A percentile compares a stretch with the other conserved stretches of the same genome.
Conservation (phyloP, 768 basidiomycete species). For the Astraeus odoratus region DNA sequence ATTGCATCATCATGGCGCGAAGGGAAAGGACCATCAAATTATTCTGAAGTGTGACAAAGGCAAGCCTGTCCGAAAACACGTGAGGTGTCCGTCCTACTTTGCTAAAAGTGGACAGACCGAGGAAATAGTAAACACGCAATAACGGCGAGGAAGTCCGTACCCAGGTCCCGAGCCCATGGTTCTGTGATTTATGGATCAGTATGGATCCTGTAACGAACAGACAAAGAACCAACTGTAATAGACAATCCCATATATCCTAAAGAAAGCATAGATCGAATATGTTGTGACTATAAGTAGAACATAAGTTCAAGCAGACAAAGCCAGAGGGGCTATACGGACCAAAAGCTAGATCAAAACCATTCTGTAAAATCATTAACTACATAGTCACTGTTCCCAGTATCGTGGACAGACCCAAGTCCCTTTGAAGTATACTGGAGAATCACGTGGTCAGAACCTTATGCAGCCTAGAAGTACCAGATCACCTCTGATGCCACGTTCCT, state of each 20-base stretch:
- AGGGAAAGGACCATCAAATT: slow-evolving; percentile 76
- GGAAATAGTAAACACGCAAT: slow-evolving; percentile 91
- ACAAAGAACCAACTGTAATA: slow-evolving; percentile 44
- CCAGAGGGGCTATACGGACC: slow-evolving; percentile 35
- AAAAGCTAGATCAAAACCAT: slow-evolving; percentile 91
- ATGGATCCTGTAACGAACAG: not conserved
- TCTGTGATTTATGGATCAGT: slow-evolving; percentile 30
- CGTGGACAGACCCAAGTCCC: slow-evolving; percentile 64
- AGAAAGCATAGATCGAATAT: slow-evolving; percentile 66
- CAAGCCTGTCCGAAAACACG: slow-evolving; percentile 47
- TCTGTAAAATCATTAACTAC: slow-evolving; percentile 37
- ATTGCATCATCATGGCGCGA: slow-evolving; percentile 91
- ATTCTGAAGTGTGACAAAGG: slow-evolving; percentile 83
- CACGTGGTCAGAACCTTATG: slow-evolving; percentile 4
- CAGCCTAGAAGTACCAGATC: not conserved
- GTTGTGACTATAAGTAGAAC: slow-evolving; percentile 51
- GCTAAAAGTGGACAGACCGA: slow-evolving; percentile 37
- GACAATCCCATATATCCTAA: slow-evolving; percentile 70
- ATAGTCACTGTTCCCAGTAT: slow-evolving; percentile 11
- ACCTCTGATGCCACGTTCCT: slow-evolving; percentile 93
- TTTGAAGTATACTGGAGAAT: slow-evolving; percentile 63
- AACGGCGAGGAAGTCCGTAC: slow-evolving; percentile 78
- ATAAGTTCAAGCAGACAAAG: slow-evolving; percentile 2
- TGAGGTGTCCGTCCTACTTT: not conserved
- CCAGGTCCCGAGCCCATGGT: slow-evolving; percentile 58